Conservation (phyloP, 2,329 filamentous ascomycete species). For the Dendrostoma leiphaemia region DNA sequence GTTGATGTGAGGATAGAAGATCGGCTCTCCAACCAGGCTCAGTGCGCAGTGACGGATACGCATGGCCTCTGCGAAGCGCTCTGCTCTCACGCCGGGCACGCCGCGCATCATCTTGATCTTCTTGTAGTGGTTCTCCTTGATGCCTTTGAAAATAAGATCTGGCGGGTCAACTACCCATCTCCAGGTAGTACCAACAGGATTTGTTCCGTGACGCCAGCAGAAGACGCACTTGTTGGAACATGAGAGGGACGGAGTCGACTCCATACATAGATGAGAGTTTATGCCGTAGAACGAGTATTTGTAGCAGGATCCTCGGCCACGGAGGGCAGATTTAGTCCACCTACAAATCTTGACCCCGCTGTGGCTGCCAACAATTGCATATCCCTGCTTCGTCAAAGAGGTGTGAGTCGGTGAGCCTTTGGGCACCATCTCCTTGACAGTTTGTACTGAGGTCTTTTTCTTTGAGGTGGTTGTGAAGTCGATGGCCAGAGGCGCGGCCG, state of each 20-base stretch:
- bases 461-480: conserved; percentile 69
- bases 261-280: conserved; percentile 95
- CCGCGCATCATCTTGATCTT: conserved; percentile 98
- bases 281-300: conserved; percentile 98
- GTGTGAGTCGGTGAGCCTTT: conserved; percentile 84
- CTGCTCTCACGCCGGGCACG: conserved; percentile 86
- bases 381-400: conserved; percentile 92
- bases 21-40: conserved; percentile 92
- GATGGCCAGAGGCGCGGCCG: conserved; percentile 62
- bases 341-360: conserved; percentile 97
- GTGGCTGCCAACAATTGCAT: conserved; percentile 91
- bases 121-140: conserved; percentile 89
- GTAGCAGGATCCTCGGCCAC: conserved; percentile 93
- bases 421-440: conserved; percentile 89
- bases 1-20: conserved; percentile 98
- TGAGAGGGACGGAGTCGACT: conserved; percentile 90
- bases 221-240: conserved; percentile 99
- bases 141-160: conserved; percentile 83
- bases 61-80: conserved; percentile 91
- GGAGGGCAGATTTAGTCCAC: conserved; percentile 96
- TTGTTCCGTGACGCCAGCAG: conserved; percentile 97
- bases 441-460: conserved; percentile 42
- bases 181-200: conserved; percentile 95
- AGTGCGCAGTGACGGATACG: conserved; percentile 90
- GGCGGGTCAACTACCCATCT: conserved; percentile 93